Evolutionary conservation across 257 asterid genomes (phyloP).

Genomic region (Nicotiana sylvestris): DNA sequence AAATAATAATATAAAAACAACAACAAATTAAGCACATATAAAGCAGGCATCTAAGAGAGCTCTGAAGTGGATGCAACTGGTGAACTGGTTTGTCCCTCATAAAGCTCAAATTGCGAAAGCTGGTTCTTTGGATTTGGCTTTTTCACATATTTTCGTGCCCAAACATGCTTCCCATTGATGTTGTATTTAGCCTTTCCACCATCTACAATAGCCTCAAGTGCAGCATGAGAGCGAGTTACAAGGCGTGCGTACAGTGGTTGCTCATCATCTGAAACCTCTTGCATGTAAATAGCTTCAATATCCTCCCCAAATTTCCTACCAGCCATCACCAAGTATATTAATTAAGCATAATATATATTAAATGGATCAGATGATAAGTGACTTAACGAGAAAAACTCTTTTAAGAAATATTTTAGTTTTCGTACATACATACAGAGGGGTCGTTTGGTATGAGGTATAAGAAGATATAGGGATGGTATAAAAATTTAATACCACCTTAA

Average conservation of each 20-base stretch:
- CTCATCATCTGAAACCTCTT: conserved; percentile 49
- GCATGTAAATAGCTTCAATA: conserved; percentile 60
- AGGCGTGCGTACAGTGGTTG: conserved; percentile 63
- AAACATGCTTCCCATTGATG: conserved; percentile 80
- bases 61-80: not conserved
- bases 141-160: conserved; percentile 62
- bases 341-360: no score
- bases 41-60: no score
- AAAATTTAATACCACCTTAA: no score
- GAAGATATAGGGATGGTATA: no score
- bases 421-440: no score
- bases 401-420: no score
- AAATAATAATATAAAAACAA: no score
- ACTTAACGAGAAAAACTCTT: not conserved
- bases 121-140: conserved; percentile 4
- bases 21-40: no score
- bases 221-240: conserved; percentile 33
- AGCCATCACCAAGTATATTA: not conserved
- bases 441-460: no score
- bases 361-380: not conserved
- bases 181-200: conserved; percentile 55
- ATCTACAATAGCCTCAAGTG: conserved; percentile 32
- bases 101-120: not conserved
- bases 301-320: conserved; percentile 66
- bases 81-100: not conserved